Evolutionary conservation across 768 basidiomycete species (phyloP).

Genomic region (Mycena rebaudengoi): DNA sequence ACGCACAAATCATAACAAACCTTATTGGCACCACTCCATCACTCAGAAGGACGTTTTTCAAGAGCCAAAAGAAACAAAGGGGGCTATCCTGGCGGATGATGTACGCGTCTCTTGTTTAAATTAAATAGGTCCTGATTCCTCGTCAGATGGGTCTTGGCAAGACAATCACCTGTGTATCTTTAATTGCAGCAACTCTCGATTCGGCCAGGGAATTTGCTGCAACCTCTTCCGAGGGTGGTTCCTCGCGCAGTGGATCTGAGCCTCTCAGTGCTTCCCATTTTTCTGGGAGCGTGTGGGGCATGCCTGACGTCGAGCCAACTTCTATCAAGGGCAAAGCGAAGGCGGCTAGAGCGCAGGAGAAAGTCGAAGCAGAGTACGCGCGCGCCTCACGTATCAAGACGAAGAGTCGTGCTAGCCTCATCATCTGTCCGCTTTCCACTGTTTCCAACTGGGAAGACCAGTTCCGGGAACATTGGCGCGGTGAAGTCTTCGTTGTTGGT

Average conservation of each 20-base stretch:
- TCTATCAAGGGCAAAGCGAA: slow-evolving; percentile 71
- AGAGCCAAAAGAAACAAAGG: slow-evolving; percentile 78
- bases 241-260: slow-evolving; percentile 40
- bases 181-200: slow-evolving; percentile 86
- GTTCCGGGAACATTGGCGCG: slow-evolving; percentile 96
- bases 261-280: slow-evolving; percentile 66
- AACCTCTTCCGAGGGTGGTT: slow-evolving; percentile 57
- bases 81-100: slow-evolving; percentile 96
- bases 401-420: slow-evolving; percentile 90
- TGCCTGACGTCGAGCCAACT: slow-evolving; percentile 61
- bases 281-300: slow-evolving; percentile 83
- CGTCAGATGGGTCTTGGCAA: slow-evolving; percentile 96
- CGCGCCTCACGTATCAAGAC: slow-evolving; percentile 81
- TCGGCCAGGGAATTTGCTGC: slow-evolving; percentile 74
- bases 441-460: slow-evolving; percentile 99
- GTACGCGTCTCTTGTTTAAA: slow-evolving; percentile 56
- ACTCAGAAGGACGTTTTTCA: slow-evolving; percentile 79
- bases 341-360: slow-evolving; percentile 72
- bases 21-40: slow-evolving; percentile 82
- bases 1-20: slow-evolving; percentile 52
- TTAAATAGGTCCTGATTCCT: slow-evolving; percentile 16
- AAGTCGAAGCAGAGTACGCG: slow-evolving; percentile 72
- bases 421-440: slow-evolving; percentile 95
- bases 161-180: slow-evolving; percentile 93
- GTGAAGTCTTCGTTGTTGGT: slow-evolving; percentile 84